Conservation (phyloP, 768 basidiomycete species). For the Pleurotus platypus region DNA sequence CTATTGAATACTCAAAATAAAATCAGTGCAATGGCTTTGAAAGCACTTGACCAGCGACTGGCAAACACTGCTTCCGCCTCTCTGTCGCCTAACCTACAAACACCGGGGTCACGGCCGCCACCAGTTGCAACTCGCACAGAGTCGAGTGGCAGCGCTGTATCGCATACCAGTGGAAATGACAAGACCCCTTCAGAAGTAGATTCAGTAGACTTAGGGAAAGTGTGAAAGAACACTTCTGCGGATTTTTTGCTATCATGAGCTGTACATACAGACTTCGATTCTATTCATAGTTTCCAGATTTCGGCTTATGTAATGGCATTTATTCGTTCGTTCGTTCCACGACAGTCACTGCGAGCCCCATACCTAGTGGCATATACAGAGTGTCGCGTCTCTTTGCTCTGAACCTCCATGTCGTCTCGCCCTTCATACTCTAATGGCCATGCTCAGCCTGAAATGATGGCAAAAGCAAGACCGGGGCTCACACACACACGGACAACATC, state of each 20-base stretch:
- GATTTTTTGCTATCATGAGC: conserved; percentile 1
- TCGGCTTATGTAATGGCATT: conserved; percentile 9
- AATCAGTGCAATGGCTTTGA: conserved; percentile 86
- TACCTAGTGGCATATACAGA: neutral
- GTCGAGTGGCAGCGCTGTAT: conserved; percentile 19
- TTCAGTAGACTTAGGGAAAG: conserved; percentile 26
- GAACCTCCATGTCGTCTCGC: conserved; percentile 16
- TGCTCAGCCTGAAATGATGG: neutral
- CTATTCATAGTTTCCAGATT: neutral
- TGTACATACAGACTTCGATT: conserved; percentile 1
- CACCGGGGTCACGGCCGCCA: conserved; percentile 26
- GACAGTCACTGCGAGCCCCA: too few relatives aligned
- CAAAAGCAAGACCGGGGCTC: neutral
- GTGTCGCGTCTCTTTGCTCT: neutral
- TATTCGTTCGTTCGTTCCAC: neutral
- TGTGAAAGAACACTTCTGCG: neutral
- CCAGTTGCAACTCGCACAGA: neutral
- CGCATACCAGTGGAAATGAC: conserved; percentile 29
- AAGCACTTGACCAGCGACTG: conserved; percentile 91
- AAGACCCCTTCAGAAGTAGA: conserved; percentile 35
- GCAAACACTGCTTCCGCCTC: conserved; percentile 54
- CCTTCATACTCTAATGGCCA: conserved; percentile 19
- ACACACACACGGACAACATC: neutral
- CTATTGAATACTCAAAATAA: conserved; percentile 7
- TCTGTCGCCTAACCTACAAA: conserved; percentile 18